Conservation (phyloP, 2,329 filamentous ascomycete species). For the Sporothrix humicola region DNA sequence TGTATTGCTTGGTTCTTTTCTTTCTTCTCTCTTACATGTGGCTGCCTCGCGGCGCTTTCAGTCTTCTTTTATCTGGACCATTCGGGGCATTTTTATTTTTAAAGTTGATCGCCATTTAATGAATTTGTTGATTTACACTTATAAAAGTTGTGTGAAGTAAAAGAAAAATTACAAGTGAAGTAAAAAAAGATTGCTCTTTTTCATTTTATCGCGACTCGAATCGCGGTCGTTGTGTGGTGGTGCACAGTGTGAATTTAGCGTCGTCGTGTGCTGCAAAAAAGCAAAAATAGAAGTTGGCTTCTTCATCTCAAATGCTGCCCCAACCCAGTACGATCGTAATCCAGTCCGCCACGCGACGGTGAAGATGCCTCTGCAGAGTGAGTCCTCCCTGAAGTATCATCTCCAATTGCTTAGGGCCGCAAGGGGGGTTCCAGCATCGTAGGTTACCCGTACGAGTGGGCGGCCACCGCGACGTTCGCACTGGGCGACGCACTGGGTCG, state of each 20-base stretch:
- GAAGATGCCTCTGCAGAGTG: conserved; percentile 75
- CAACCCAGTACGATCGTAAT: conserved; percentile 69
- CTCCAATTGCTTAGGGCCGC: conserved; percentile 70
- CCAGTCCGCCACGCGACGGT: conserved; percentile 73
- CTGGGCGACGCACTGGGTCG: conserved; percentile 61
- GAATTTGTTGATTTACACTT: conserved; percentile 9
- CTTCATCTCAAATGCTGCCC: conserved; percentile 62
- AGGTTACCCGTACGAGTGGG: conserved; percentile 71
- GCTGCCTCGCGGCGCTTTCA: conserved; percentile 54
- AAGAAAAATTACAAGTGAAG: not conserved
- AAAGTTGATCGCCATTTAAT: not conserved
- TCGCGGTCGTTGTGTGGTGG: not conserved
- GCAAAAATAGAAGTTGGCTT: conserved; percentile 51
- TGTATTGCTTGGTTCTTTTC: conserved; percentile 46
- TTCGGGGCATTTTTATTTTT: conserved; percentile 4
- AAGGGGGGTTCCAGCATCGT: conserved; percentile 59
- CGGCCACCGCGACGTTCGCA: conserved; percentile 70
- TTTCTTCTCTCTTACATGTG: conserved; percentile 27
- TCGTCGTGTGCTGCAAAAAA: conserved; percentile 24
- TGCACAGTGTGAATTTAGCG: no score
- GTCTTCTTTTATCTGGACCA: conserved; percentile 10
- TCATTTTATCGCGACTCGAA: not conserved
- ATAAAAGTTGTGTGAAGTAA: not conserved
- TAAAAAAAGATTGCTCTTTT: not conserved
- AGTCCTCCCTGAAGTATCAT: conserved; percentile 72